Conservation (phyloP, 441 rosid genomes). For the Croton laevigatus region DNA sequence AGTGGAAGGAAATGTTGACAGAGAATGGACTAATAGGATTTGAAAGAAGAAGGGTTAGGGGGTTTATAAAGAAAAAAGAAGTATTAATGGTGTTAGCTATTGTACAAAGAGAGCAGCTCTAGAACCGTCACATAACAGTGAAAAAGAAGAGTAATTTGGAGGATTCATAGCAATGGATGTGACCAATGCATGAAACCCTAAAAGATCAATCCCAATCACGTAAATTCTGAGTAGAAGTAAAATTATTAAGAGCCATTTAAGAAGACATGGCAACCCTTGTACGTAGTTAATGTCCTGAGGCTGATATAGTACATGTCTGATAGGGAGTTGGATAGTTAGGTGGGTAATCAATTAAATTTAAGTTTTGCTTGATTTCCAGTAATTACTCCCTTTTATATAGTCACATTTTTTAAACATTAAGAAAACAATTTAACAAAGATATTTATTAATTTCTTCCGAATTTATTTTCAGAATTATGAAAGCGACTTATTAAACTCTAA, state of each 20-base stretch:
- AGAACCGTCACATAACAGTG: constrained; percentile 16
- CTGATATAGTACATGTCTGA: constrained; percentile 13
- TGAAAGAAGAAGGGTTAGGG: constrained; percentile 11
- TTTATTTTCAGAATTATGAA: too few relatives aligned
- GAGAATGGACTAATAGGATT: constrained; percentile 30
- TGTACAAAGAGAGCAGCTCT: constrained; percentile 20
- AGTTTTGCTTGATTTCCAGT: too few relatives aligned
- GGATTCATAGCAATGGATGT: constrained; percentile 29
- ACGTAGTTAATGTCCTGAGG: constrained; percentile 13
- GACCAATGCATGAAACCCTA: constrained; percentile 27
- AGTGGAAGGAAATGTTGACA: constrained; percentile 21
- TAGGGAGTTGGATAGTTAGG: constrained; percentile 12
- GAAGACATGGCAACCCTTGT: constrained; percentile 3
- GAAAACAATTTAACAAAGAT: too few relatives aligned
- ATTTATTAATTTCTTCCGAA: too few relatives aligned
- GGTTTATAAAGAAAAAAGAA: constrained; percentile 12
- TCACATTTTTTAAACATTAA: too few relatives aligned
- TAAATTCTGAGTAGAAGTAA: not conserved
- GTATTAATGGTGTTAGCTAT: constrained; percentile 21
- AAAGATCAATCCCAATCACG: constrained; percentile 24
- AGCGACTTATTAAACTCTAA: too few relatives aligned
- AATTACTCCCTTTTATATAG: too few relatives aligned
- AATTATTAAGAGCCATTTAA: constrained; percentile 14
- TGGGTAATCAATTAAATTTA: constrained; percentile 21
- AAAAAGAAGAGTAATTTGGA: constrained; percentile 15